Evolutionary conservation across 2,329 filamentous ascomycete genomes (phyloP).

Genomic region (Hypoxylon sp.): DNA sequence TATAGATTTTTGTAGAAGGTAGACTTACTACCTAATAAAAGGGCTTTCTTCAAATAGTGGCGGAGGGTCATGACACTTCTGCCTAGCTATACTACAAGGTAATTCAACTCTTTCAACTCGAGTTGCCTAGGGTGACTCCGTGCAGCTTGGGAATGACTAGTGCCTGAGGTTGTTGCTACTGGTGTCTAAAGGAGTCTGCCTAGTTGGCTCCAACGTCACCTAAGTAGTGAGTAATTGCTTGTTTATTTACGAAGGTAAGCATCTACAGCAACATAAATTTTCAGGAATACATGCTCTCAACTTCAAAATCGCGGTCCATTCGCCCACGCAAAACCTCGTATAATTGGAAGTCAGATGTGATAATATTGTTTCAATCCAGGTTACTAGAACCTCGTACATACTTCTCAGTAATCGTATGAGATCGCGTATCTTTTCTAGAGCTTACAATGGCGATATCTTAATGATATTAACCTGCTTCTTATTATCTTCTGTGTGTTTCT

Average conservation of each 20-base stretch:
- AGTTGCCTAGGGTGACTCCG: constrained; percentile 1
- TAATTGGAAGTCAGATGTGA: too few species aligned
- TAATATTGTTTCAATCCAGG: too few species aligned
- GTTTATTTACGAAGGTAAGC: too few species aligned
- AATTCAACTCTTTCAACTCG: neutral
- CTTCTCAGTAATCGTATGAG: neutral
- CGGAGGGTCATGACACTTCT: neutral
- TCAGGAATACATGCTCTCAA: neutral
- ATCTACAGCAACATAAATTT: neutral
- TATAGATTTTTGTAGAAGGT: neutral
- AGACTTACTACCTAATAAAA: neutral
- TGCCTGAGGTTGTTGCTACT: neutral
- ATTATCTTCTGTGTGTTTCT: neutral
- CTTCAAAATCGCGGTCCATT: neutral
- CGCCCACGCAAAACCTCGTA: too few species aligned
- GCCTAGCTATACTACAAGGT: neutral
- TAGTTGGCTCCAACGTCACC: neutral
- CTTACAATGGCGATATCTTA: too few species aligned
- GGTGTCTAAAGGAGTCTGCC: neutral
- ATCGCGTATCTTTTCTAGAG: neutral
- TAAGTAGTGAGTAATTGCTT: neutral
- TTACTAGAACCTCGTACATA: too few species aligned
- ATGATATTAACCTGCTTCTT: neutral
- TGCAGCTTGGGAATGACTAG: neutral
- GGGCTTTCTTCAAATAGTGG: neutral